phyloP scores from a whole-genome alignment of 306 rosid genomes.

The Citrullus mucosospermus region DNA sequence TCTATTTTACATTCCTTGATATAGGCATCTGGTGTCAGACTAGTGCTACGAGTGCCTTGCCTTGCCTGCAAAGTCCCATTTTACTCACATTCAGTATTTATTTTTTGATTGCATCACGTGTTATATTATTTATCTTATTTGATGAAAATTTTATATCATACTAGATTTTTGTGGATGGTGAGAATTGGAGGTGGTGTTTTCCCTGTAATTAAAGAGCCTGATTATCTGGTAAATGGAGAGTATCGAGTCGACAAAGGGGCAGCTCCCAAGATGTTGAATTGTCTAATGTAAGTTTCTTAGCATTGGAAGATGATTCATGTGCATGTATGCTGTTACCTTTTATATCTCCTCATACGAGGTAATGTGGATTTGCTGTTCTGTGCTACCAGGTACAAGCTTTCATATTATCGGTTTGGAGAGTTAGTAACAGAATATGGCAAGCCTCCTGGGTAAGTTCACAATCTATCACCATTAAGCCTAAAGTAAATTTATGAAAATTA shows the following conservation, averaged over 20 bases:
- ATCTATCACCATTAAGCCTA: neutral
- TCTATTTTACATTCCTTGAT: neutral
- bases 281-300: slow-evolving; percentile 77
- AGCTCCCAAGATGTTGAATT: slow-evolving; percentile 97
- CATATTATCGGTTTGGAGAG: slow-evolving; percentile 95
- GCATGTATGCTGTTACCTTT: neutral
- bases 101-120: neutral
- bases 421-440: slow-evolving; percentile 93
- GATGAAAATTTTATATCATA: neutral
- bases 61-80: neutral
- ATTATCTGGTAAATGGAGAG: slow-evolving; percentile 94
- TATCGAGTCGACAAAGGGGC: slow-evolving; percentile 99
- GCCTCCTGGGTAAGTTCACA: slow-evolving; percentile 77
- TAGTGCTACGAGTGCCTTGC: neutral
- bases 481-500: neutral
- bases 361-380: neutral
- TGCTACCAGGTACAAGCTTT: slow-evolving; percentile 74
- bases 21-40: neutral
- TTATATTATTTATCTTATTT: neutral
- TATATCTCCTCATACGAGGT: neutral
- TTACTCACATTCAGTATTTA: neutral
- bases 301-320: neutral
- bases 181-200: slow-evolving; percentile 98
- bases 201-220: slow-evolving; percentile 97
- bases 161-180: slow-evolving; percentile 98